Conservation (phyloP, 768 basidiomycete genomes). For the Xerocomellus intermedius region DNA sequence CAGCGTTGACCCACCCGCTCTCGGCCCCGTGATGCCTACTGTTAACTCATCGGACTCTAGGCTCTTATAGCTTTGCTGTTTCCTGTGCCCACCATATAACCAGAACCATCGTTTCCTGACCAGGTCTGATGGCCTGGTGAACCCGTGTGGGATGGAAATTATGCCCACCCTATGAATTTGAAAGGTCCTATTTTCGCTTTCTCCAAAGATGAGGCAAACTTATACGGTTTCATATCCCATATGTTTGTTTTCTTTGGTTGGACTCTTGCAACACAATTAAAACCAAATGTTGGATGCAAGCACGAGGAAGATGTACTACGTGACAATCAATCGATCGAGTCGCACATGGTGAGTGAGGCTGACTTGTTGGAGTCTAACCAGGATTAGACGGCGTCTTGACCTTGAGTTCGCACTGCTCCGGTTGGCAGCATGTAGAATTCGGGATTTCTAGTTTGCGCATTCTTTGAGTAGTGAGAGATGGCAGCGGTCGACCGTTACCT, state of each 20-base stretch:
- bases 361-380: not conserved
- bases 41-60: constrained; percentile 3
- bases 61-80: not conserved
- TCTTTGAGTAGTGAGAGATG: not conserved
- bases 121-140: not conserved
- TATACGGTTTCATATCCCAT: not conserved
- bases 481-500: not conserved
- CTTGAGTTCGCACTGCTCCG: not conserved
- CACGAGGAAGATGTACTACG: not conserved
- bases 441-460: not conserved
- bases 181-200: constrained; percentile 3
- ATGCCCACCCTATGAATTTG: not conserved
- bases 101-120: constrained; percentile 2
- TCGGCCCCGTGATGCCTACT: not conserved
- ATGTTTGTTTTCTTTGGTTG: constrained; percentile 2
- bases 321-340: not conserved
- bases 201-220: constrained; percentile 8
- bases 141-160: constrained; percentile 1
- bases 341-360: constrained; percentile 5
- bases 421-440: not conserved
- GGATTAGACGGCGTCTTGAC: not conserved
- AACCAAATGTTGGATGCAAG: constrained; percentile 2
- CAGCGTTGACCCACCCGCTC: not conserved
- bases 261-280: not conserved
- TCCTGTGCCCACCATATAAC: not conserved